phyloP scores from a whole-genome alignment of 345 rosid species.

The Eucalyptus albens region DNA sequence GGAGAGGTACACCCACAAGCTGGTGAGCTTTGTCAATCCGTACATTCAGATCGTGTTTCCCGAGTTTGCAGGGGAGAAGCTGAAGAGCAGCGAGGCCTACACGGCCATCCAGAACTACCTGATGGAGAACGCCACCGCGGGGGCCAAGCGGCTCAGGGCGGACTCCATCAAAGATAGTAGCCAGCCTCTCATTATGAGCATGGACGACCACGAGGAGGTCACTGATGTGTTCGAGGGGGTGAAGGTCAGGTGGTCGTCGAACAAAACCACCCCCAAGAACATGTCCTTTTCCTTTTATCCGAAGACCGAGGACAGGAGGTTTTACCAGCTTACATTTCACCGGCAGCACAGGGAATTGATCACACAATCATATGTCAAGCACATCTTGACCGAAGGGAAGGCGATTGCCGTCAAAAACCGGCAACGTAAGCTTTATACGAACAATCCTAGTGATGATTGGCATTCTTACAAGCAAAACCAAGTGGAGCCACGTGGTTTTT shows the following conservation, averaged over 20 bases:
- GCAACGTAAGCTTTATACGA: conserved; percentile 39
- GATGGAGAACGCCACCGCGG: conserved; percentile 5
- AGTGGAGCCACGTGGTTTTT: conserved; percentile 26
- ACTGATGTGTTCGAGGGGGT: conserved; percentile 21
- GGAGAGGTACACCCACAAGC: background rate
- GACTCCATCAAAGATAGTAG: conserved; percentile 16
- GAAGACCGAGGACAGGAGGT: conserved; percentile 12
- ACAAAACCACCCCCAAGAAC: background rate
- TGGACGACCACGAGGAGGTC: conserved; percentile 35
- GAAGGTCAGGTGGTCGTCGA: conserved; percentile 31
- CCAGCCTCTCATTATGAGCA: conserved; percentile 18
- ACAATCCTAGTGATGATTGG: conserved; percentile 16
- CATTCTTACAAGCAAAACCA: background rate
- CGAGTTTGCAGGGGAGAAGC: conserved; percentile 17
- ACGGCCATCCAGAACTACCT: conserved; percentile 28
- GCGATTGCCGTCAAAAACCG: conserved; percentile 7
- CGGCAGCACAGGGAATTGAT: conserved; percentile 16
- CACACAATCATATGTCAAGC: conserved; percentile 9
- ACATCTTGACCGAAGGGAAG: conserved; percentile 31
- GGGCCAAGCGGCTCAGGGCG: conserved; percentile 43
- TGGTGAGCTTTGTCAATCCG: conserved; percentile 9
- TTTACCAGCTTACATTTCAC: conserved; percentile 31
- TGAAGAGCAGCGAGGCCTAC: conserved; percentile 23
- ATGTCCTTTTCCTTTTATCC: conserved; percentile 11
- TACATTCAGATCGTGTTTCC: conserved; percentile 29